Percentiles rank a stretch among this genome's conserved stretches.
These are phyloP conservation scores for Penicillium olsonii DNA, from an alignment of 2,329 filamentous ascomycete species.

Conservation along the genomic window DNA sequence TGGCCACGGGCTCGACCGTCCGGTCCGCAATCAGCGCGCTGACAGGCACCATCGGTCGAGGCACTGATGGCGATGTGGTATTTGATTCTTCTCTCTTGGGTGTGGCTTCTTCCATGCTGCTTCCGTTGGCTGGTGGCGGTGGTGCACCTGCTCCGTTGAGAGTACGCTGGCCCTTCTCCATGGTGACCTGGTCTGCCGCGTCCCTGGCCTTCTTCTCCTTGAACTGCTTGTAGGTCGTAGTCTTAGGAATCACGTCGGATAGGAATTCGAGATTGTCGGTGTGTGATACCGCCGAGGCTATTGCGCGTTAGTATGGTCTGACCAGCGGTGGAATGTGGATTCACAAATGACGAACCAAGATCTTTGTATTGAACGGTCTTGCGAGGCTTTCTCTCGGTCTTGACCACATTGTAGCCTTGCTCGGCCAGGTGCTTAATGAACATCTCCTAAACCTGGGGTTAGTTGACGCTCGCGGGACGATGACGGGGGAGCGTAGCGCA, in stretches of 20 bases:
- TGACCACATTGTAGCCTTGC: slow-evolving; percentile 83
- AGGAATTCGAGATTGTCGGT: slow-evolving; percentile 96
- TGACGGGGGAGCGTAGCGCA: slow-evolving; percentile 43
- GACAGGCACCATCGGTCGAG: slow-evolving; percentile 47
- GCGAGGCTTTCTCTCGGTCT: slow-evolving; percentile 86
- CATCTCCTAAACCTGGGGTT: slow-evolving; percentile 65
- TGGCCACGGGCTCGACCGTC: slow-evolving; percentile 49
- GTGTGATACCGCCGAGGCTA: slow-evolving; percentile 80
- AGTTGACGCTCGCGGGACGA: slow-evolving; percentile 13
- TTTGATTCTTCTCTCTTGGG: slow-evolving; percentile 18
- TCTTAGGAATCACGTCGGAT: slow-evolving; percentile 85
- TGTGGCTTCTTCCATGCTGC: slow-evolving; percentile 17
- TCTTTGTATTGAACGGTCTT: slow-evolving; percentile 96
- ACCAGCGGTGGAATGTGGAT: not conserved
- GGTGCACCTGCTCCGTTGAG: slow-evolving; percentile 31
- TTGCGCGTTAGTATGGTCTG: slow-evolving; percentile 10
- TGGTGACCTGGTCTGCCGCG: slow-evolving; percentile 28
- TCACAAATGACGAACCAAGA: slow-evolving; percentile 60
- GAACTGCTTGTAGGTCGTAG: slow-evolving; percentile 75
- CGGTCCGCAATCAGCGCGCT: slow-evolving; percentile 58
- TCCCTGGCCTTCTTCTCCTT: slow-evolving; percentile 61
- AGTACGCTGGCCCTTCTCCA: slow-evolving; percentile 43
- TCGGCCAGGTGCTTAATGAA: slow-evolving; percentile 91
- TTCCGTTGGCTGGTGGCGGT: slow-evolving; percentile 25
- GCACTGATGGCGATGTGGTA: slow-evolving; percentile 26